Base-by-base conservation (phyloP, 163 green algal genomes). In the Volvox carteri region DNA sequence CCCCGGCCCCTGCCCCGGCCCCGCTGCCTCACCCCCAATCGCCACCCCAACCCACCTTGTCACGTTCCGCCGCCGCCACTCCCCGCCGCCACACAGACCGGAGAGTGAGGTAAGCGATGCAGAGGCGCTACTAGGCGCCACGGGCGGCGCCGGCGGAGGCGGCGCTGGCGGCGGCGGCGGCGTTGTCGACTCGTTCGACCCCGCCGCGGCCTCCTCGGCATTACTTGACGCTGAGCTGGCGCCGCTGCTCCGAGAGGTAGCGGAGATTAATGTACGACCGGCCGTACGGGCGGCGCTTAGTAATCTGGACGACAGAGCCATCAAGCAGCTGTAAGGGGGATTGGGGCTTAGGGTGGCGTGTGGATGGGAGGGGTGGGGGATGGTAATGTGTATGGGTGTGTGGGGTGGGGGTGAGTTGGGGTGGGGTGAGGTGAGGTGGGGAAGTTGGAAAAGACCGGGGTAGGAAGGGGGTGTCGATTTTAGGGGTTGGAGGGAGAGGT, bases 311-410 rank as follows among this genome's bases (percentile, higher is more conserved):
- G 83, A 88, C 50, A 35, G 68, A 12, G 83, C 67, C 50, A 88
- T 88, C 67, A 81, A 81, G 83, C 67, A 72, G 50, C 83, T 88
- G 83, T 88, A 67, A 60, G 83, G 39, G n/a, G n/a, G n/a, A n/a
- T n/a, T n/a, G n/a, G n/a, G n/a, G 48, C 48, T 14, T 58, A 14
- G 48, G 48, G 48, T 58, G 48, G 48, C 12, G 48, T 58, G 11
- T 58, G 48, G 12, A 11, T 58, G 48, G 48, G 12, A 11, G 48
- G 48, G 14, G 14, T 23, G 48, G 48, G 48, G 48, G 48, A 14
- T 14, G 48, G 48, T 11, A 14, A 58, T 14, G 48, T 11, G 48
- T 11, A 14, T 14, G 48, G 48, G 12, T 58, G 48, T 58, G 58
- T 21, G 58, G 58, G 58, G 11, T n/a, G 9, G 19, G 58, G 58